A percentile compares a stretch with the other conserved stretches of the same genome.
phyloP scores from a whole-genome alignment of 2,329 filamentous ascomycete species.

The Phialophora verrucosa region DNA sequence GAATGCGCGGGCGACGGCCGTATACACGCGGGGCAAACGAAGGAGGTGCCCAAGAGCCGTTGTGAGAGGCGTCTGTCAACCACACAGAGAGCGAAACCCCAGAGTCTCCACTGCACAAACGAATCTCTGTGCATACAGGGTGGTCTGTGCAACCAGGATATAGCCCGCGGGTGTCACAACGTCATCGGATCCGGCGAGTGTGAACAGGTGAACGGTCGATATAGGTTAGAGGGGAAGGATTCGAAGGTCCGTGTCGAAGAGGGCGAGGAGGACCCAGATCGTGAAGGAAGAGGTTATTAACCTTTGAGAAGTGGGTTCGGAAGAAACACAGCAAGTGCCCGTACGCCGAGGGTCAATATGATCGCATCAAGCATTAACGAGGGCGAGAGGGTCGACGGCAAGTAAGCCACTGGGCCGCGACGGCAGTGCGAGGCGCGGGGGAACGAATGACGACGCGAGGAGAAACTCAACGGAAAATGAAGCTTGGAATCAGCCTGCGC shows the following conservation, averaged over 20 bases:
- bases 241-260: constrained; percentile 16
- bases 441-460: constrained; percentile 15
- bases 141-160: constrained; percentile 12
- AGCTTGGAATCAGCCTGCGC: constrained; percentile 9
- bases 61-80: constrained; percentile 11
- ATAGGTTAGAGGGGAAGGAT: constrained; percentile 6
- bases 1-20: not conserved
- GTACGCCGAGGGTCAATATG: constrained; percentile 11
- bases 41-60: constrained; percentile 10
- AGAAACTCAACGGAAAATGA: constrained; percentile 6
- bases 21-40: constrained; percentile 7
- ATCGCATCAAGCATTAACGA: constrained; percentile 10
- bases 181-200: constrained; percentile 15
- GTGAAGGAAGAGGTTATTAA: constrained; percentile 11
- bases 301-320: constrained; percentile 7
- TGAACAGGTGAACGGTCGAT: constrained; percentile 6
- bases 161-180: constrained; percentile 14
- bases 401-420: not conserved
- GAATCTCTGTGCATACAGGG: not conserved
- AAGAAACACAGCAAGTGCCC: not conserved
- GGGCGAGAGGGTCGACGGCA: constrained; percentile 1
- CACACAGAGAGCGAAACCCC: not conserved
- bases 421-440: constrained; percentile 1
- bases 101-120: not conserved
- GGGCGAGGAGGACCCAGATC: constrained; percentile 1